Evolutionary conservation across 805 yeast species (phyloP), one percentile per base, ranked within the genome.

Genomic region (Komagataella pseudopastoris): DNA sequence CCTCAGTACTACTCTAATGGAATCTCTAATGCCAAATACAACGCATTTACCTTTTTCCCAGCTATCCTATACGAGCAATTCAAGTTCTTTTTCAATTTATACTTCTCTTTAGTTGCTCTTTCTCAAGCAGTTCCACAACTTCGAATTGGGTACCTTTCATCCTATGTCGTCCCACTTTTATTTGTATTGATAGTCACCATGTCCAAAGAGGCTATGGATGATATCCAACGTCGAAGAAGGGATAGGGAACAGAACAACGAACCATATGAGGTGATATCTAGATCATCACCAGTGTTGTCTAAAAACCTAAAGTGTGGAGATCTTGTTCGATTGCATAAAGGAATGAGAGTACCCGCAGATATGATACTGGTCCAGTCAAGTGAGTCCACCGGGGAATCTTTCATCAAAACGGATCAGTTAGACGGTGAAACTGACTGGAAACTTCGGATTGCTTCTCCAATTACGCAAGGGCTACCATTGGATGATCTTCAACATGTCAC

Each of bases 341-440:
- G 85, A 60, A 80, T 78, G 53, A 77, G 99, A 51, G 78, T 93
- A 2, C 99, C 99, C 0, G 98, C 99, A 0, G 99, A 93, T 65
- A 75, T 89, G 80, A 70, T 93, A 6, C 66, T 93, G 23, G 68
- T 93, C 47, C 95, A 88, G 62, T 83, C 96, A 1, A 81, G 88
- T 52, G 96, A 88, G 62, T 66, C 71, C 3, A 73, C 77, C 3
- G 97, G 96, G 6, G 99, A 93, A 62, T 77, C 90, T 1, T 93
- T 95, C 60, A 87, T 93, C 56, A 86, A 95, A 60, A 93, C 99
- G 0, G 99, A 93, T 70, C 99, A 93, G 68, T 72, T 93, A 50
- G 99, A 93, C 66, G 99, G 99, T 62, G 99, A 93, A 66, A 93
- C 99, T 5, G 99, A 93, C 68, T 93, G 99, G 99, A 93, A 93